These are phyloP conservation scores for Chytriomyces sp. DNA, from an alignment of 192 early-diverging fungal genomes.

Conservation along the genomic window DNA sequence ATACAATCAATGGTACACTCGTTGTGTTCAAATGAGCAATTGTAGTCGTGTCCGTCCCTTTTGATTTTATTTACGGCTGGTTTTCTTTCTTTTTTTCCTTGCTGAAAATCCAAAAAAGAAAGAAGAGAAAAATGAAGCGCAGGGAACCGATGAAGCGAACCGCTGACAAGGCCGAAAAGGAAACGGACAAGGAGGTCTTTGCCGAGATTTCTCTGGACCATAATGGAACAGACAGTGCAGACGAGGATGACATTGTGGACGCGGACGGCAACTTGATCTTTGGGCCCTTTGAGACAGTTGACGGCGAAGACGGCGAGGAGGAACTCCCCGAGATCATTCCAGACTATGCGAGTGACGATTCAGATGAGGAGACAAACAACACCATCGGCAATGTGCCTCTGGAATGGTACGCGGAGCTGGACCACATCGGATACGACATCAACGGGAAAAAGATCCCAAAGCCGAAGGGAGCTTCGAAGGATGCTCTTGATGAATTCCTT, in stretches of 20 bases:
- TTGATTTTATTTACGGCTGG: too few relatives aligned
- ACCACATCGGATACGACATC: conserved; percentile 95
- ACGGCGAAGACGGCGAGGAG: conserved; percentile 25
- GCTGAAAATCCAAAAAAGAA: too few relatives aligned
- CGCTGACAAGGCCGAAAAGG: too few relatives aligned
- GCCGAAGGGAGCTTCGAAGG: conserved; percentile 70
- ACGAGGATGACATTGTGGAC: conserved; percentile 48
- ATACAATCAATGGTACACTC: too few relatives aligned
- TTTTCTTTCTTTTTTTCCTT: too few relatives aligned
- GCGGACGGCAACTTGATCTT: conserved; percentile 16
- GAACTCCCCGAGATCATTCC: conserved; percentile 83
- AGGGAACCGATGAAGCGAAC: too few relatives aligned
- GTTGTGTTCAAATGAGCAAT: too few relatives aligned
- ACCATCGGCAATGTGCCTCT: conserved; percentile 95
- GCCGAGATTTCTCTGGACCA: not conserved
- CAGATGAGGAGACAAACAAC: conserved; percentile 86
- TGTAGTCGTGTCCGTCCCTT: too few relatives aligned
- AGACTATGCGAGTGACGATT: conserved; percentile 91
- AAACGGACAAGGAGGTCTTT: too few relatives aligned
- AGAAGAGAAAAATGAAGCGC: too few relatives aligned
- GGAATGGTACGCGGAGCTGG: conserved; percentile 97
- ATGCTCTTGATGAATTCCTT: conserved; percentile 94
- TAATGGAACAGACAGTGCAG: conserved; percentile 47
- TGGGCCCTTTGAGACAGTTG: not conserved
- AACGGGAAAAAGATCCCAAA: conserved; percentile 90